Conservation (phyloP, 192 early-diverging fungal genomes). For the Coemansia sp. region DNA sequence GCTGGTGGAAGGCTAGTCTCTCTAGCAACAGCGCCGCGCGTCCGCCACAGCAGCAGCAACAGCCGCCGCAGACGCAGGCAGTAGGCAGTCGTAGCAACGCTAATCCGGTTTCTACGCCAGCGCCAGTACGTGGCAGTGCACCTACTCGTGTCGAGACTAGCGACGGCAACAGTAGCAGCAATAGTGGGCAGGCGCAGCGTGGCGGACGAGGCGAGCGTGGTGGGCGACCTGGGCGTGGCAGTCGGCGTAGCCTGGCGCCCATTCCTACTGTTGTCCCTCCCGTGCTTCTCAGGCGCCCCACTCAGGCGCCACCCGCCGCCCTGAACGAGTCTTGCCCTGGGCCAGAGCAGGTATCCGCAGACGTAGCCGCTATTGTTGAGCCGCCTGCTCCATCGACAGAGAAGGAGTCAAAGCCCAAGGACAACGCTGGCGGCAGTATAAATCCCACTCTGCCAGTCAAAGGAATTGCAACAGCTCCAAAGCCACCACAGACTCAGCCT, state of each 20-base stretch:
- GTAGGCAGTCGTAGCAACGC: neutral
- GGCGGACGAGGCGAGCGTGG: constrained; percentile 9
- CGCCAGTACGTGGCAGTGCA: neutral
- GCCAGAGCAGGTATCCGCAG: neutral
- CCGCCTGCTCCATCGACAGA: neutral
- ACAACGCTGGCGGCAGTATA: neutral
- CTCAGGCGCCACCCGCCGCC: neutral
- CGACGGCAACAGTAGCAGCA: constrained; percentile 18
- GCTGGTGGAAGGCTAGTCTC: constrained; percentile 52
- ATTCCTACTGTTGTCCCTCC: constrained; percentile 52
- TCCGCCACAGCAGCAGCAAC: constrained; percentile 7
- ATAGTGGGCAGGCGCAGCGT: neutral
- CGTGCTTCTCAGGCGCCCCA: constrained; percentile 22
- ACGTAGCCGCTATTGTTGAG: neutral
- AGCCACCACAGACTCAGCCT: neutral
- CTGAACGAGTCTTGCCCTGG: neutral
- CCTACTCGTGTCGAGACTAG: neutral
- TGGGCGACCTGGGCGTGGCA: constrained; percentile 13
- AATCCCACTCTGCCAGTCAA: neutral
- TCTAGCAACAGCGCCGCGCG: constrained; percentile 10
- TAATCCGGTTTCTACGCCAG: neutral
- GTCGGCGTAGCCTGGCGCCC: constrained; percentile 28
- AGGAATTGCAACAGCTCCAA: neutral
- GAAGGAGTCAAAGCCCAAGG: neutral
- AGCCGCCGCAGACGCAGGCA: neutral